Evolutionary conservation across 495 filamentous ascomycete species (phyloP).

Genomic region (Aspergillus baeticus): DNA sequence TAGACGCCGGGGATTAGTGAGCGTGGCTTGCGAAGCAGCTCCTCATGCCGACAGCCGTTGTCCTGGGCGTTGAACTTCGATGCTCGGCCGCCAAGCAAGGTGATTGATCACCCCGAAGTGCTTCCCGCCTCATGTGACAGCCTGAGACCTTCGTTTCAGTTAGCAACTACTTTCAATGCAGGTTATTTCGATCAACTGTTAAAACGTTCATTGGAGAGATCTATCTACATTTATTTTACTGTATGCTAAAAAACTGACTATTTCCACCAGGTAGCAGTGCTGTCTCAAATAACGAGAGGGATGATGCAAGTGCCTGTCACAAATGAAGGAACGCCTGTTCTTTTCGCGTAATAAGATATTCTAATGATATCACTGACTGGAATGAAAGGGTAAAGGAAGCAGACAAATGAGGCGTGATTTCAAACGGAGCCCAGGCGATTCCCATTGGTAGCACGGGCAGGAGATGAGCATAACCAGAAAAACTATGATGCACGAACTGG

Average conservation of each 20-base stretch:
- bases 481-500: neutral
- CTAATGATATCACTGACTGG: neutral
- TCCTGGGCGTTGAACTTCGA: conserved; percentile 3
- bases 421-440: neutral
- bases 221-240: neutral
- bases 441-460: neutral
- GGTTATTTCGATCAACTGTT: neutral
- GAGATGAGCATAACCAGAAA: neutral
- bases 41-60: conserved; percentile 3
- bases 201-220: neutral
- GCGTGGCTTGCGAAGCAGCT: conserved; percentile 6
- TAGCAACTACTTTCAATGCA: neutral
- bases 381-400: neutral
- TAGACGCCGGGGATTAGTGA: conserved; percentile 4
- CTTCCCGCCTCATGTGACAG: conserved; percentile 21
- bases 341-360: neutral
- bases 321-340: neutral
- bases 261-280: conserved; percentile 4
- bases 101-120: conserved; percentile 2
- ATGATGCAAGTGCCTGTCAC: neutral
- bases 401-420: neutral
- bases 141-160: neutral
- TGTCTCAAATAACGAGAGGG: neutral
- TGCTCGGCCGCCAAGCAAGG: conserved; percentile 11
- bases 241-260: conserved; percentile 4